Evolutionary conservation across 257 asterid genomes (phyloP), one percentile per base, ranked within the genome.

Genomic region (Solanum gandarillasii): DNA sequence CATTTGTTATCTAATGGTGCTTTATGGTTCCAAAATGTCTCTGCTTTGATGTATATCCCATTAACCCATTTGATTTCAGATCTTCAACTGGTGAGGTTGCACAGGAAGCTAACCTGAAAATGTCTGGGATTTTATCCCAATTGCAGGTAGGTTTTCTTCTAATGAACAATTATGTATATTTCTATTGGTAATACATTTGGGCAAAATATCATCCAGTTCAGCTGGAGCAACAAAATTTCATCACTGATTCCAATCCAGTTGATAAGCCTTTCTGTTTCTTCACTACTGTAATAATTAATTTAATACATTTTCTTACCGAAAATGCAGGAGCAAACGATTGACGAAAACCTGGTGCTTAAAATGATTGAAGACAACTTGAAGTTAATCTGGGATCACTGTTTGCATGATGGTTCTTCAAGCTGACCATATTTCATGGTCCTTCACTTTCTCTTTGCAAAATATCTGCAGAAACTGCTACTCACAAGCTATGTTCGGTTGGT

Each of bases 21-120:
- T 12, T 6, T 46, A 11, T 46, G 18, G 6, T 5, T 12, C 18
- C 3, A 5, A 46, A 46, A 12, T 12, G 55, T 12, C 2, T 46
- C 2, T 46, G 6, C 55, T 46, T 46, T 46, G 20, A 46, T 46
- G 55, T 46, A 46, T 46, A 46, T 13, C 3, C 6, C 55, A 13
- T 46, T 4, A 20, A 46, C 55, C 55, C 55, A 46, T 93, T 91
- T 89, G 93, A 92, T 87, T 91, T 93, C 89, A 79, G 84, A 83
- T 67, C 95, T 55, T 91, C 93, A 13, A 18, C 48, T 21, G 94
- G 93, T 88, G 96, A 93, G 92, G 91, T 90, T 86, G 36, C 93
- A 74, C 83, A 89, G 67, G 94, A 92, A 89, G 93, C 88, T 85
- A 65, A 18, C 71, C 83, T 93, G 79, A 92, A 85, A 83, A 83